Evolutionary conservation across 805 yeast species (phyloP), one percentile per base, ranked within the genome.

Genomic region (Candida easanensis): DNA sequence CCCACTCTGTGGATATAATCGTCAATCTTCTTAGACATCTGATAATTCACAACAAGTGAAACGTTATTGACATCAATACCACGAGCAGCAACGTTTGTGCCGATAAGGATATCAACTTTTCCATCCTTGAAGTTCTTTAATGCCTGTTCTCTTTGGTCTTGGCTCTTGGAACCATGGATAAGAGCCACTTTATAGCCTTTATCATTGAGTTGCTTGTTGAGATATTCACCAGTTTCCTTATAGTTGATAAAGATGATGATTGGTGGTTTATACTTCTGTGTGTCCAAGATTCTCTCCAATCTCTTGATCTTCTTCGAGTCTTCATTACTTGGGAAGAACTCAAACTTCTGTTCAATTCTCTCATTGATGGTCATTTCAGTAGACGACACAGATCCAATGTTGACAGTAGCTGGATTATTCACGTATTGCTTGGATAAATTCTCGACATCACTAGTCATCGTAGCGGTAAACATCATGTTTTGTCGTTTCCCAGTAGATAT

Each of bases 61-160:
- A 91, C 95, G 52, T 86, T 76, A 1, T 88, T 83, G n/a, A 91
- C 81, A 63, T 93, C 98, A 35, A 91, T 78, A 60, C 99, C 99
- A 67, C 99, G 77, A 3, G 96, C 95, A 0, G 97, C 97, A 19
- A 91, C 88, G 61, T 91, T 97, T 0, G 98, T 93, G 3, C 97
- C 98, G 15, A 91, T 81, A 33, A 91, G 65, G 6, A 87, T 70
- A 39, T 80, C 82, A 0, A 74, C 75, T 19, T 66, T 63, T 2
- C 84, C 82, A 5, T 64, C 50, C 35, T 82, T 71, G 48, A 91
- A 72, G 26, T 77, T 70, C 9, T 68, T 64, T 15, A 91, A 71
- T 0, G 96, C 85, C n/a, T 65, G 65, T 57, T 91, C 98, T 64
- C 99, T 77, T 54, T 83, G 83, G 11, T 79, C 85, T 64, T 91